Base-by-base conservation (phyloP, 805 yeast genomes). In the Cyberlindnera saturnus region DNA sequence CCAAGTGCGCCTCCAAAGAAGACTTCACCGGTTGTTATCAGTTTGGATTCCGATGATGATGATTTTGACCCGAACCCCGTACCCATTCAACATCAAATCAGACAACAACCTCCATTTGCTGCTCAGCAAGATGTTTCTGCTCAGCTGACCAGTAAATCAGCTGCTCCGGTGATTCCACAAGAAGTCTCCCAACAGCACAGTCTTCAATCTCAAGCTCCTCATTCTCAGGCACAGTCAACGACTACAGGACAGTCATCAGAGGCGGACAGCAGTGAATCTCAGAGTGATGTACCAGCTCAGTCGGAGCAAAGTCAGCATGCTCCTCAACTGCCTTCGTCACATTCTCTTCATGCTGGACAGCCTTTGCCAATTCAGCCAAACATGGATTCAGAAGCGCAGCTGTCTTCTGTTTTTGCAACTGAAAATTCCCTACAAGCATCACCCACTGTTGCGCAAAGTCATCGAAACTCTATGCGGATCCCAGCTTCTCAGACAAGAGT, bases 21-120 rank as follows among this genome's bases (percentile, higher is more conserved):
- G 31, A 16, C 36, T 1, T 37, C 41, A 29, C 47, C 49, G n/a
- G 29, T 49, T 33, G 40, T 49, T n/a, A 49, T 49, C 40, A 43
- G 48, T 40, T 42, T 49, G 20, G 52, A 49, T 19, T 49, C 52
- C 2, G 52, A 49, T 33, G 52, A 49, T 23, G 52, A 48, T 15
- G 50, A 46, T 23, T 47, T 36, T 18, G 48, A 34, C 15, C 35
- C 28, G 2, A 42, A 43, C 15, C 33, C 36, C 10, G 17, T 28
- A 17, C 31, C 41, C 36, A 20, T 19, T 23, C 40, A n/a, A 34
- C 34, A 19, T 16, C 40, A 31, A 11, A 15, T 5, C 11, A 10
- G 26, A 17, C 34, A 30, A n/a, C 35, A 33, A 9, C 9, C 28
- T 8, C 28, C 28, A 10, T 9, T 8, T 23, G 11, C 33, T 31